Percentiles rank a stretch among this genome's conserved stretches.
Evolutionary conservation across 2,329 filamentous ascomycete species (phyloP).

Genomic region (Apiospora marii): DNA sequence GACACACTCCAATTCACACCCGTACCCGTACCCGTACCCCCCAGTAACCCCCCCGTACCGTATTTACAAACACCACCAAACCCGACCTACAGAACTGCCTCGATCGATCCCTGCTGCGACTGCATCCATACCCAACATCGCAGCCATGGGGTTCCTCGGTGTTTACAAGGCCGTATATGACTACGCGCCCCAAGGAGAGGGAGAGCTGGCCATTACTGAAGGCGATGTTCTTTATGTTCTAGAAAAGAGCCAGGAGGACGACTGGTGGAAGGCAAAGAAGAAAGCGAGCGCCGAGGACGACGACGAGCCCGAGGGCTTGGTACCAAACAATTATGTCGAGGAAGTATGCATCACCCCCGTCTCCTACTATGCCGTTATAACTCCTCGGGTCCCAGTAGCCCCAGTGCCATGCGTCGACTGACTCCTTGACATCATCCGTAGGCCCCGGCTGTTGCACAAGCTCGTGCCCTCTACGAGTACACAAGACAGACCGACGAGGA

Average conservation of each 20-base stretch:
- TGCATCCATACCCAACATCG: slow-evolving; percentile 24
- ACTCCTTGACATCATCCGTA: slow-evolving; percentile 42
- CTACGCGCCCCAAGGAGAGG: slow-evolving; percentile 85
- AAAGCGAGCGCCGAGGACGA: slow-evolving; percentile 83
- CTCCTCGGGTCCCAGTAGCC: slow-evolving; percentile 55
- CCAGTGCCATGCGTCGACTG: slow-evolving; percentile 51
- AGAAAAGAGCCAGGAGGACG: slow-evolving; percentile 78
- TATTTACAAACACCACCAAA: not conserved
- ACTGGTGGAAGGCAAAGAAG: slow-evolving; percentile 98
- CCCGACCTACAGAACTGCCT: not conserved
- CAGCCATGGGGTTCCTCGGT: slow-evolving; percentile 85
- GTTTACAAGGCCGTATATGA: slow-evolving; percentile 93
- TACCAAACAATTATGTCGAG: slow-evolving; percentile 95
- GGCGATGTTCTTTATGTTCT: slow-evolving; percentile 89
- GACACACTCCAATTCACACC: not conserved
- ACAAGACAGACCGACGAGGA: slow-evolving; percentile 97
- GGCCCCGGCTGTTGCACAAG: slow-evolving; percentile 72
- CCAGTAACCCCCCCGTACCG: not conserved
- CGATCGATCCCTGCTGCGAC: slow-evolving; percentile 6
- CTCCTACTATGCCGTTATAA: not conserved
- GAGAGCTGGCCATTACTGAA: slow-evolving; percentile 84
- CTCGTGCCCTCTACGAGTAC: slow-evolving; percentile 98
- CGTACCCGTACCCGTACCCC: not conserved
- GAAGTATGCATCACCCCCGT: slow-evolving; percentile 68
- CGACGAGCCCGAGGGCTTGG: slow-evolving; percentile 87